Percentiles rank a stretch among this genome's conserved stretches.
These are phyloP conservation scores for Metarhizium rileyi DNA, from an alignment of 2,329 filamentous ascomycete genomes.

Conservation along the genomic window DNA sequence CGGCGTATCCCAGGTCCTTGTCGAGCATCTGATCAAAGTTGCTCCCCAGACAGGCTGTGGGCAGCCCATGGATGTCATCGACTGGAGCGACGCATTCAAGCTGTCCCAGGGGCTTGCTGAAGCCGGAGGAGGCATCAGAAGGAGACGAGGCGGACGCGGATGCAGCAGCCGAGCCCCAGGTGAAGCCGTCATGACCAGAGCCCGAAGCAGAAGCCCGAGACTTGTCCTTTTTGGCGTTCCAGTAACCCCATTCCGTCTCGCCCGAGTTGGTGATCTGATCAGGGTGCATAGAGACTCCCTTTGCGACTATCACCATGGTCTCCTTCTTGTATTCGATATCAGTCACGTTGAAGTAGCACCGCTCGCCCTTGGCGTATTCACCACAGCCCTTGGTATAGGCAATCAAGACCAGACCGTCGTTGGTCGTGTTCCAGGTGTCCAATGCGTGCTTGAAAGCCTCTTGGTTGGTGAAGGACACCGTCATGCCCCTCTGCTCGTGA, in stretches of 20 bases:
- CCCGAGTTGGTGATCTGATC: slow-evolving; percentile 13
- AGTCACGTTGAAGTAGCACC: slow-evolving; percentile 21
- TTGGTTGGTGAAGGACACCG: slow-evolving; percentile 10
- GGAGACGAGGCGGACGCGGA: neutral
- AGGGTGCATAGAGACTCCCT: slow-evolving; percentile 12
- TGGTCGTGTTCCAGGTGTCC: slow-evolving; percentile 11
- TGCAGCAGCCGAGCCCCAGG: neutral
- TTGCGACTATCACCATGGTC: slow-evolving; percentile 10
- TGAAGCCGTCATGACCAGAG: neutral
- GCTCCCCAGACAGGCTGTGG: slow-evolving; percentile 5
- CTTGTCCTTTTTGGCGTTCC: slow-evolving; percentile 8
- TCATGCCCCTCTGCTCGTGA: slow-evolving; percentile 1
- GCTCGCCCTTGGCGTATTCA: slow-evolving; percentile 14
- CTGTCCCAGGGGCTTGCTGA: neutral
- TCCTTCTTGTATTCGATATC: slow-evolving; percentile 10
- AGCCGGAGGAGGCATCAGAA: neutral
- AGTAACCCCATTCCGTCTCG: slow-evolving; percentile 18
- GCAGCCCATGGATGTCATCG: slow-evolving; percentile 1
- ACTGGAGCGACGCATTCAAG: neutral
- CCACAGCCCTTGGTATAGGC: slow-evolving; percentile 17
- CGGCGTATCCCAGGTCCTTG: neutral
- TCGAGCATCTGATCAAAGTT: slow-evolving; percentile 7
- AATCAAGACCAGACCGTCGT: slow-evolving; percentile 17
- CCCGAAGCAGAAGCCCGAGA: neutral
- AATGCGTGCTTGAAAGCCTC: slow-evolving; percentile 15